Evolutionary conservation across 306 rosid species (phyloP), one percentile per base, ranked within the genome.

Genomic region (Nissolia schottii): DNA sequence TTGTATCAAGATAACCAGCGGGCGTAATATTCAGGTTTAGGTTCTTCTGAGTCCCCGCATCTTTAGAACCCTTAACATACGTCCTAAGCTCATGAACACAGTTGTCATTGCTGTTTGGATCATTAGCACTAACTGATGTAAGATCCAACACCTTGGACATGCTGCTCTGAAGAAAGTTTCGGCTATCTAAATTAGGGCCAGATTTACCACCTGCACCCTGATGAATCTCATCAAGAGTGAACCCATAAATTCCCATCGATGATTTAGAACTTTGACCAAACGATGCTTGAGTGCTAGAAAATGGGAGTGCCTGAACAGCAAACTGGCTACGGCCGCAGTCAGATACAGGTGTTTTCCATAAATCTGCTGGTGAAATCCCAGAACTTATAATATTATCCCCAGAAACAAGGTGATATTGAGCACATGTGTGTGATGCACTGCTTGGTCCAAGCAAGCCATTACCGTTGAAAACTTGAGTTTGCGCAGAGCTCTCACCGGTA

Each of bases 21-120:
- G 88, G 86, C 57, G 60, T 27, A 11, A 77, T 61, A 83, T 87
- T 89, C 76, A 86, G 80, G 87, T 89, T 82, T 49, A 86, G 51
- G 71, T 65, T 72, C 41, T 74, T 74, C 9, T 19, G 27, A 41
- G 77, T 46, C 67, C 25, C 64, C 48, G 40, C 46, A 54, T 79
- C 72, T n/a, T 41, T 64, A n/a, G 82, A 76, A 60, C 23, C 74
- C 61, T 54, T 34, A 22, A 23, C 13, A 72, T 16, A 32, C 49
- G 79, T 80, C 67, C 37, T 2, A 37, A 61, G 51, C 74, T 74
- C 81, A 70, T 71, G 73, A 51, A 61, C 74, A 32, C 3, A 22
- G 23, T 79, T 43, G 49, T n/a, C 61, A 41, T 11, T 7, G 43
- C 28, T 8, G 51, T 65, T 70, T 53, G 14, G 67, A 79, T 73